A percentile compares a stretch with the other conserved stretches of the same genome.
Conservation (phyloP, 2,329 filamentous ascomycete species). For the Zarea fungicola region DNA sequence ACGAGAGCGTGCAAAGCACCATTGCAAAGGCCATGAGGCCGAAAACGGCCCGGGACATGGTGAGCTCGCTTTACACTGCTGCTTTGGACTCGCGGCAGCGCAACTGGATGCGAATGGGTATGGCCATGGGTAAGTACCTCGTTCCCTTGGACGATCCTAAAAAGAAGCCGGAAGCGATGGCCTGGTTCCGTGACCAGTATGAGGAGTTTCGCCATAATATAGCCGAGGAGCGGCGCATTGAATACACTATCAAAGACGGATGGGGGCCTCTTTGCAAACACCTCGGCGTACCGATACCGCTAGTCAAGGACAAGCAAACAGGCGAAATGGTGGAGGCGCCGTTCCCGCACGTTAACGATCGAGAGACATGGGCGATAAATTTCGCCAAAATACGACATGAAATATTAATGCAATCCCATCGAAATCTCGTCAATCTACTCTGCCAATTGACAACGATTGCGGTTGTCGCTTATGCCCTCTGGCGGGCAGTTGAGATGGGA, state of each 20-base stretch:
- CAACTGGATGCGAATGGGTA: conserved; percentile 24
- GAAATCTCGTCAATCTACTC: not conserved
- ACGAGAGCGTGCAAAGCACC: conserved; percentile 24
- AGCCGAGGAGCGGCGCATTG: conserved; percentile 30
- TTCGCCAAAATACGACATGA: not conserved
- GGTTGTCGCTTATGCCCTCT: not conserved
- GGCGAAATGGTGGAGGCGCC: conserved; percentile 16
- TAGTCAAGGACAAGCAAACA: conserved; percentile 24
- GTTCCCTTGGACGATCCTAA: conserved; percentile 23
- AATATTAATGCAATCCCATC: not conserved
- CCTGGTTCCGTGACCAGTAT: conserved; percentile 34
- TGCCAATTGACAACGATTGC: not conserved
- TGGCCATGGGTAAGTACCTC: conserved; percentile 18
- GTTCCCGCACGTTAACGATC: conserved; percentile 19
- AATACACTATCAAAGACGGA: conserved; percentile 34
- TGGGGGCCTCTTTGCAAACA: conserved; percentile 37
- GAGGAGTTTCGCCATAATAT: conserved; percentile 31
- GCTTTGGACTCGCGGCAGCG: conserved; percentile 22
- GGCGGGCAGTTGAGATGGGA: no score
- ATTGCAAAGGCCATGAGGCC: conserved; percentile 18
- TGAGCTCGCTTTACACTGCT: conserved; percentile 25
- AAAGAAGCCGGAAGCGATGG: conserved; percentile 33
- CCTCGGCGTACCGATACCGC: conserved; percentile 32
- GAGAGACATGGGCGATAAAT: not conserved
- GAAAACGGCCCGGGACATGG: conserved; percentile 9